phyloP scores from a whole-genome alignment of 441 rosid genomes.

The Breynia disticha region DNA sequence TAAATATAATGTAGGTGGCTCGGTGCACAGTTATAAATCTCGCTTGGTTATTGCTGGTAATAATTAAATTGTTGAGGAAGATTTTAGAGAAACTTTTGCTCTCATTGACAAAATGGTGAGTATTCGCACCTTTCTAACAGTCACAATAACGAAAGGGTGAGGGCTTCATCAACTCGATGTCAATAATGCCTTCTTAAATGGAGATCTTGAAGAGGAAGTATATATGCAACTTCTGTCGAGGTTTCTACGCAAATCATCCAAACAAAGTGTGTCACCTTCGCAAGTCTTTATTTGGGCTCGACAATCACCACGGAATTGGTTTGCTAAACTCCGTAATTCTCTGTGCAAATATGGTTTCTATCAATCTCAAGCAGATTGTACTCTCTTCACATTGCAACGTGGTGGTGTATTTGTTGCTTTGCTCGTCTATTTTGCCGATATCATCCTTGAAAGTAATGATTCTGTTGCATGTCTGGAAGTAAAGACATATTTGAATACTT shows the following conservation, averaged over 20 bases:
- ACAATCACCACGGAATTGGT: background rate
- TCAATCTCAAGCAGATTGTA: background rate
- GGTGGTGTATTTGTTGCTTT: background rate
- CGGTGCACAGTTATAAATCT: background rate
- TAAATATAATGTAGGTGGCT: background rate
- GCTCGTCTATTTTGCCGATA: slow-evolving; percentile 6
- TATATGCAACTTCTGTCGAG: slow-evolving; percentile 1
- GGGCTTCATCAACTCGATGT: slow-evolving; percentile 7
- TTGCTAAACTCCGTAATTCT: background rate
- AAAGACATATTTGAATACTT: background rate
- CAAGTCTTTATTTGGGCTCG: slow-evolving; percentile 1
- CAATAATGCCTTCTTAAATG: background rate
- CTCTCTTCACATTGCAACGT: background rate
- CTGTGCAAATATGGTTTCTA: background rate
- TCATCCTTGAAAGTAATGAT: background rate
- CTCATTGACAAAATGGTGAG: background rate
- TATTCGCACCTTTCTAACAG: background rate
- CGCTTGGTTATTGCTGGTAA: slow-evolving; percentile 2
- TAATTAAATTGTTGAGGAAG: background rate
- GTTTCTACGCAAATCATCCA: background rate
- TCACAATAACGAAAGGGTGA: background rate
- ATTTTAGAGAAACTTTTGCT: slow-evolving; percentile 5
- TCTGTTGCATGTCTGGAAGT: background rate
- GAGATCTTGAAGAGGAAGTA: slow-evolving; percentile 2
- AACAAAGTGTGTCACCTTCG: background rate